Evolutionary conservation across 2,329 filamentous ascomycete species (phyloP).

Genomic region (Fusarium nematophilum): DNA sequence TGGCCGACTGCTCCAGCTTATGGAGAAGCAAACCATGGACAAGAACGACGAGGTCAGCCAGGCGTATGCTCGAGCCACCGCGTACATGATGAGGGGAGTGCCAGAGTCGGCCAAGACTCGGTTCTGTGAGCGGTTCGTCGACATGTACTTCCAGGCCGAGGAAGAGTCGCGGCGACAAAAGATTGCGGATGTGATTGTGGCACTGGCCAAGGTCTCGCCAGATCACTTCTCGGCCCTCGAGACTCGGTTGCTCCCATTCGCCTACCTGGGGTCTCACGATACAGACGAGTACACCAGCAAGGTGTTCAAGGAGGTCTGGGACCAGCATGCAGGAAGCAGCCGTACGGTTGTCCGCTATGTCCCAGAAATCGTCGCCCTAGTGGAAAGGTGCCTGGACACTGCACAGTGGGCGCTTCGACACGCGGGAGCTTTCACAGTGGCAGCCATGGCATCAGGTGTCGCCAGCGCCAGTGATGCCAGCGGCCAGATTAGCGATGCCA

Average conservation of each 20-base stretch:
- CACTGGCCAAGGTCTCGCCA: constrained; percentile 86
- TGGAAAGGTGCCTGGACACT: constrained; percentile 76
- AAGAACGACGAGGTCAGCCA: constrained; percentile 94
- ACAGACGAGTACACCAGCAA: constrained; percentile 81
- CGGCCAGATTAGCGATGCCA: constrained; percentile 68
- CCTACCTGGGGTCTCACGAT: constrained; percentile 90
- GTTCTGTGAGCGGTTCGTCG: constrained; percentile 67
- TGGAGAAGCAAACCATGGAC: constrained; percentile 87
- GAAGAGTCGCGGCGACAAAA: constrained; percentile 80
- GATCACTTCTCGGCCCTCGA: constrained; percentile 88
- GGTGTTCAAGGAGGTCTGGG: constrained; percentile 88
- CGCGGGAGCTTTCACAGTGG: constrained; percentile 83
- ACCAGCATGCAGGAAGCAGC: constrained; percentile 86
- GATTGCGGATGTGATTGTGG: constrained; percentile 83
- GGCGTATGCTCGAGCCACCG: constrained; percentile 86
- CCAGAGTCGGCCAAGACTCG: constrained; percentile 60
- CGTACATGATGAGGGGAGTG: constrained; percentile 79
- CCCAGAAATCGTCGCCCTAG: constrained; percentile 80
- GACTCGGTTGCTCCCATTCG: constrained; percentile 81
- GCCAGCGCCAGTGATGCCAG: constrained; percentile 66
- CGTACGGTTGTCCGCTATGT: constrained; percentile 87
- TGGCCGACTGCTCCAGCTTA: constrained; percentile 78
- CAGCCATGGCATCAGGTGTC: constrained; percentile 76
- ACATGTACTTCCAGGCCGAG: constrained; percentile 84
- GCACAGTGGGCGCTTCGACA: constrained; percentile 93